Base-by-base conservation (phyloP, 495 filamentous ascomycete species). In the Cryomyces minteri region DNA sequence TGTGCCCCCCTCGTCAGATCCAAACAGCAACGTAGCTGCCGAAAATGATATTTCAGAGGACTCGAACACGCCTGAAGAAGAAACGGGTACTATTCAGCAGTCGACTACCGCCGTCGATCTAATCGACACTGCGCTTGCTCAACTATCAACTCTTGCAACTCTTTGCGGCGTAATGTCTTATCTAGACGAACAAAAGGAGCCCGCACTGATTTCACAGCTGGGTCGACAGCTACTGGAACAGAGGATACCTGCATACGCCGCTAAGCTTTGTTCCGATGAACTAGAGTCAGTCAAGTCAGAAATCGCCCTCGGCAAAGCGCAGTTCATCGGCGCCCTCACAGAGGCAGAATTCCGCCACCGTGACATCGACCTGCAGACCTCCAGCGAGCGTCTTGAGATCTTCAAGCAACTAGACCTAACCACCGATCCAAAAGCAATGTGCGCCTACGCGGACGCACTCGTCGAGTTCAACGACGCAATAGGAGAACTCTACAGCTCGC, bases 71-170 rank as follows among this genome's bases (percentile, higher is more conserved):
- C 18, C 18, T 25, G 18, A 25, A 25, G 73, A 73, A 49, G 66
- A 74, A 54, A 80, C 75, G 74, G 77, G 69, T 12, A 66, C 66
- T 1, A 66, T 84, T 31, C 62, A 74, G 7, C 71, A 77, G 43
- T 75, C 77, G 0, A 62, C 80, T 14, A 79, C 76, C 2, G 68
- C 73, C 32, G 64, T 69, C 31, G 69, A 75, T 2, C 65, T 84
- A 1, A 66, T 80, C 1, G 79, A 84, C 39, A 82, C 77, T 2
- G 65, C 71, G 2, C 58, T 77, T 30, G 77, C 78, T 9, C 73
- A 78, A 49, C 48, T 82, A 9, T 70, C 70, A 31, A 66, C 76
- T 2, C 52, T 82, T 45, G 72, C 73, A 3, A 60, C 64, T 0
- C 52, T 81, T 5, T 78, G 73, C 51, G 71, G 69, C 45, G 45